Conservation (phyloP, 768 basidiomycete species). For the Amyloporia xantha region DNA sequence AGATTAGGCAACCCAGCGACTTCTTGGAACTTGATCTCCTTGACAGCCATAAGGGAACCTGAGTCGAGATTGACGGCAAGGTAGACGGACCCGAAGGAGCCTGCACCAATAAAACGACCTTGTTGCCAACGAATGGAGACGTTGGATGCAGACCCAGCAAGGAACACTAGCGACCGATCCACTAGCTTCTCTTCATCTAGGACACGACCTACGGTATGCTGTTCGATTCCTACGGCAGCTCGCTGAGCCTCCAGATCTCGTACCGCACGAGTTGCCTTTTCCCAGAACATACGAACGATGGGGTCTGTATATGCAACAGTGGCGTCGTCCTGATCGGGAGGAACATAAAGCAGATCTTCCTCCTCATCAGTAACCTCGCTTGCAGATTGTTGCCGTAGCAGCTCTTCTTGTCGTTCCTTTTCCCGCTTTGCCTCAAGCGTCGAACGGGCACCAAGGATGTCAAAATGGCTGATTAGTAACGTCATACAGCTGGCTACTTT, state of each 20-base stretch:
- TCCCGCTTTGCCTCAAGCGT: conserved; percentile 84
- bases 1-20: conserved; percentile 81
- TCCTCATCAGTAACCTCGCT: conserved; percentile 42
- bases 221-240: conserved; percentile 53
- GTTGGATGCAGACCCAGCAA: conserved; percentile 93
- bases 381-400: conserved; percentile 47
- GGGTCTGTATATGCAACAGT: conserved; percentile 48
- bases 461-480: conserved; percentile 94
- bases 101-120: conserved; percentile 96
- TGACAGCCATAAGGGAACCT: conserved; percentile 96
- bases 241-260: conserved; percentile 62
- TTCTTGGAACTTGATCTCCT: conserved; percentile 97
- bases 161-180: conserved; percentile 88
- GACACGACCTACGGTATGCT: conserved; percentile 81
- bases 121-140: conserved; percentile 98
- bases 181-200: conserved; percentile 91
- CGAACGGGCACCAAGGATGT: conserved; percentile 92
- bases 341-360: conserved; percentile 34
- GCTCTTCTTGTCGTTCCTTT: conserved; percentile 75
- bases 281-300: conserved; percentile 71
- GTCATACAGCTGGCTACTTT: conserved; percentile 97
- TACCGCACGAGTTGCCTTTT: conserved; percentile 54
- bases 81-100: conserved; percentile 99
- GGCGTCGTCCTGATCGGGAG: conserved; percentile 29
- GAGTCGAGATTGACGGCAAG: conserved; percentile 94